These are phyloP conservation scores for Hypoxylon cercidicola DNA, from an alignment of 495 filamentous ascomycete species.

Conservation along the genomic window DNA sequence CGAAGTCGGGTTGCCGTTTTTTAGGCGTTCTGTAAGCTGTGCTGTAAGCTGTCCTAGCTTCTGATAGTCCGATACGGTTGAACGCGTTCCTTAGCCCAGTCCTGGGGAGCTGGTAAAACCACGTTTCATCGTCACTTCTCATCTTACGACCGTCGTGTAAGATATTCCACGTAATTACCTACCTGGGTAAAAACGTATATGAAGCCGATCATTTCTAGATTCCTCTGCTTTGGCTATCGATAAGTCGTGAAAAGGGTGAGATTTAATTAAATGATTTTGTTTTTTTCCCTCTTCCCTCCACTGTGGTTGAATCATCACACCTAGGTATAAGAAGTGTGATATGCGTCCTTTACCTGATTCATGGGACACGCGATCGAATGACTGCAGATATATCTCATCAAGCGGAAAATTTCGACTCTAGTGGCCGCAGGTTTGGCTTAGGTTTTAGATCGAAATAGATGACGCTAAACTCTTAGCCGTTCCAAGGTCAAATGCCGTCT, in stretches of 20 bases:
- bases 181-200: conserved; percentile 4
- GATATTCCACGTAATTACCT: conserved; percentile 18
- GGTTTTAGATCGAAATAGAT: conserved; percentile 31
- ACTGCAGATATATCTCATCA: too few relatives aligned
- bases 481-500: conserved; percentile 10
- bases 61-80: too few relatives aligned
- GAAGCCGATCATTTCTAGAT: conserved; percentile 8
- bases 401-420: too few relatives aligned
- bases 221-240: conserved; percentile 11
- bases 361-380: background rate
- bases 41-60: too few relatives aligned
- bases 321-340: background rate
- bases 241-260: conserved; percentile 2
- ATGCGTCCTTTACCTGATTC: background rate
- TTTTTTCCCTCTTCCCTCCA: background rate
- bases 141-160: conserved; percentile 15
- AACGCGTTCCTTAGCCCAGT: too few relatives aligned
- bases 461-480: conserved; percentile 14
- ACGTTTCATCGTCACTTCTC: background rate
- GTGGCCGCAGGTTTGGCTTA: background rate
- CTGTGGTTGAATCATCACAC: background rate
- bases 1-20: conserved; percentile 3
- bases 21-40: background rate
- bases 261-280: conserved; percentile 1
- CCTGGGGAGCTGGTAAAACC: background rate